phyloP scores from a whole-genome alignment of 257 asterid species.

The Primulina huaijiensis region DNA sequence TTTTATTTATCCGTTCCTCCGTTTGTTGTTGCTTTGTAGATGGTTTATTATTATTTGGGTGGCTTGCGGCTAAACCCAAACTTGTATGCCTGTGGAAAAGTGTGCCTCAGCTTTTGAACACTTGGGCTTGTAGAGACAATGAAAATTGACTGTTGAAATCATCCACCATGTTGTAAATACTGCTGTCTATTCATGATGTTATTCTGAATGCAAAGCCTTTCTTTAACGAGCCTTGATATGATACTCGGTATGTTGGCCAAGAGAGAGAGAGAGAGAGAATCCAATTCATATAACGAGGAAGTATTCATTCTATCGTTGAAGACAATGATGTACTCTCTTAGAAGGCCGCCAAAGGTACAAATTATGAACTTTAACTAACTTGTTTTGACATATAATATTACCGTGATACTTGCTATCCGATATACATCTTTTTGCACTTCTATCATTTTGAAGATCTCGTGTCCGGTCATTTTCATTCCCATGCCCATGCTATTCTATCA shows the following conservation, averaged over 20 bases:
- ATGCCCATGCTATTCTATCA: slow-evolving; percentile 40
- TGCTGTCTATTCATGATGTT: slow-evolving; percentile 53
- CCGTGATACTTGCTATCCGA: neutral
- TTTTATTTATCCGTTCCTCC: neutral
- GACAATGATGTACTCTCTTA: slow-evolving; percentile 47
- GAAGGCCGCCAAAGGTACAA: slow-evolving; percentile 55
- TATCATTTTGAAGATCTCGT: slow-evolving; percentile 57
- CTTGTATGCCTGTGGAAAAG: slow-evolving; percentile 57
- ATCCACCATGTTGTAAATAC: slow-evolving; percentile 58
- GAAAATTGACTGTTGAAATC: slow-evolving; percentile 47
- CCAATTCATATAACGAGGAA: slow-evolving; percentile 43
- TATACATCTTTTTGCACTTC: neutral
- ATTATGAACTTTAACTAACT: neutral
- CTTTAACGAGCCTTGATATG: slow-evolving; percentile 57
- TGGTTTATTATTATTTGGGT: slow-evolving; percentile 53
- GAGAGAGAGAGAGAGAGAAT: slow-evolving; percentile 34
- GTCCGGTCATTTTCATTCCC: slow-evolving; percentile 40
- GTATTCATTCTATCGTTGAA: slow-evolving; percentile 44
- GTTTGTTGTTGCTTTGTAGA: slow-evolving; percentile 23
- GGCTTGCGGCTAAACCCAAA: slow-evolving; percentile 56
- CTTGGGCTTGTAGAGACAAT: slow-evolving; percentile 49
- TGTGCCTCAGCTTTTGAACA: too few relatives aligned
- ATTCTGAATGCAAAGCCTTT: slow-evolving; percentile 48
- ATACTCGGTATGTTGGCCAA: slow-evolving; percentile 26
- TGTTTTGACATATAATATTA: neutral